These are phyloP conservation scores for Rhizomucor pusillus DNA, from an alignment of 371 early-diverging fungal species.

Conservation along the genomic window DNA sequence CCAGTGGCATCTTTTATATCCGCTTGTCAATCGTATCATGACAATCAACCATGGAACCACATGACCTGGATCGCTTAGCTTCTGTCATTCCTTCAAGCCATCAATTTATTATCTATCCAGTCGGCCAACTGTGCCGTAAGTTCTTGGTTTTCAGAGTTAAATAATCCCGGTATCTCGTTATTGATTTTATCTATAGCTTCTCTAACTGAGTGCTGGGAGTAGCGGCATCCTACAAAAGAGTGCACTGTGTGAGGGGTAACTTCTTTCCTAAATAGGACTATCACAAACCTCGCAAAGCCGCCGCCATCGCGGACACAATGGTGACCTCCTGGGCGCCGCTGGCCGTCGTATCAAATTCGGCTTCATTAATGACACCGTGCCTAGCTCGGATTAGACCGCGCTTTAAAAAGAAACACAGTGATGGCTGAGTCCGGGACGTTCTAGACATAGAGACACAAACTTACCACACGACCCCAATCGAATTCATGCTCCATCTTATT, in stretches of 20 bases:
- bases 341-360: slow-evolving; percentile 28
- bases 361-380: slow-evolving; percentile 41
- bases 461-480: slow-evolving; percentile 65
- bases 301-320: slow-evolving; percentile 34
- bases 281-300: slow-evolving; percentile 30
- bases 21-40: too few relatives aligned
- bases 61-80: too few relatives aligned
- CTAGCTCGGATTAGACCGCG: slow-evolving; percentile 23
- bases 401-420: slow-evolving; percentile 11
- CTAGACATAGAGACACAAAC: slow-evolving; percentile 3
- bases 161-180: slow-evolving; percentile 34
- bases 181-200: slow-evolving; percentile 53
- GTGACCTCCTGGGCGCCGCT: slow-evolving; percentile 31
- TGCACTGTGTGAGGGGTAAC: background rate
- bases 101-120: slow-evolving; percentile 23
- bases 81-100: background rate
- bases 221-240: slow-evolving; percentile 26
- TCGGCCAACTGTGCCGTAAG: slow-evolving; percentile 20
- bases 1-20: too few relatives aligned
- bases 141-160: slow-evolving; percentile 31
- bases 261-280: background rate
- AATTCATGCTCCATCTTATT: slow-evolving; percentile 53
- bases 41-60: too few relatives aligned
- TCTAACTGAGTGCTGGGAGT: slow-evolving; percentile 71
- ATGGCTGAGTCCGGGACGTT: background rate